Base-by-base conservation (phyloP, 352 stramenopile genomes). In the Phytophthora pisi region DNA sequence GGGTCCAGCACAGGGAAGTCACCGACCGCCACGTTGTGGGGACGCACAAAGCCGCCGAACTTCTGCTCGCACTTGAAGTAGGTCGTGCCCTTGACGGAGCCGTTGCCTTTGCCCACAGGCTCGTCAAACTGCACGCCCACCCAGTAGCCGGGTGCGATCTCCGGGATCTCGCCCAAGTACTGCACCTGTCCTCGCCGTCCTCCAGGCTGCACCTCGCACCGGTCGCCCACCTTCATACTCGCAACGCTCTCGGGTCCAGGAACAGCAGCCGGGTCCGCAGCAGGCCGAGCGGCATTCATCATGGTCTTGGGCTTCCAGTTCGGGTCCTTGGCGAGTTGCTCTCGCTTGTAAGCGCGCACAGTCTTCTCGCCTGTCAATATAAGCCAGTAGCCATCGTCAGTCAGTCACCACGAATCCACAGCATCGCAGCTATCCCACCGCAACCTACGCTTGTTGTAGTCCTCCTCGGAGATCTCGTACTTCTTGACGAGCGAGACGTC, bases 111-210 rank as follows among this genome's bases (percentile, higher is more conserved):
- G 57, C 96, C 96, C 23, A 98, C 77, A 15, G 97, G 97, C 77
- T 99, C 97, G 78, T 99, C 97, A 65, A 99, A 99, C 31, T 87
- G 79, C 38, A 99, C 90, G 34, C 97, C 97, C 6, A 99, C 89
- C 95, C 95, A 99, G 70, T 97, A 95, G 31, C 96, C 96, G 0
- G 75, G 60, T 9, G 79, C 81, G 57, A 99, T 83, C 61, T 98
- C 94, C 15, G 96, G 74, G 47, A 99, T 89, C 66, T 93, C 70
- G 9, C 98, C 98, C 10, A 99, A 51, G 72, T 90, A 99, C 30
- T 80, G 78, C 38, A 99, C 90, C 24, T 73, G 74, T 23, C 98
- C 98, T 24, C 97, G 84, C 42, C 98, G 84, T n/a, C 82, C 88
- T 26, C 98, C 98, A 1, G 98, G 98, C 65, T 95, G 79, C 36